Percentiles rank a stretch among this genome's conserved stretches.
Evolutionary conservation across 768 basidiomycete genomes (phyloP).

Genomic region (Pleurotus citrinopileatus): DNA sequence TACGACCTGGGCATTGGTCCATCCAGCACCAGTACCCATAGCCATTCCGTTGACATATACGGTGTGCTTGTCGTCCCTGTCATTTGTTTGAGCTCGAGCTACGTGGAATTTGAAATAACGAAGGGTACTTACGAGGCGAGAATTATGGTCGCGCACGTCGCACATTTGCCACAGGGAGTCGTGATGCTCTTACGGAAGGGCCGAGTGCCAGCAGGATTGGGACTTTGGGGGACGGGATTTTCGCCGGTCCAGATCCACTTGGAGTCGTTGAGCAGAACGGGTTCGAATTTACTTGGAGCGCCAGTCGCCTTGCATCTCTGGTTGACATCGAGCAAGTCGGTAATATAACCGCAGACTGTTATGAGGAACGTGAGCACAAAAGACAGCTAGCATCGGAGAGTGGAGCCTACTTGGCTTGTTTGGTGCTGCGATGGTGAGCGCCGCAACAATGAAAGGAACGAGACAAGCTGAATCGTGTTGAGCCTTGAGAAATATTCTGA

Average conservation of each 20-base stretch:
- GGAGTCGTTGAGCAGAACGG: background rate
- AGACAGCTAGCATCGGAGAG: no score
- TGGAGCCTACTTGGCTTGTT: no score
- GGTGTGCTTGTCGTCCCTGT: background rate
- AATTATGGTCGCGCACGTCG: background rate
- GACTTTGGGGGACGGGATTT: background rate
- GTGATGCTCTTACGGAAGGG: background rate
- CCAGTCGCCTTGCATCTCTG: background rate
- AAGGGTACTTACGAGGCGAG: background rate
- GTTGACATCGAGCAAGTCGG: background rate
- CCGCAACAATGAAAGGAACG: no score
- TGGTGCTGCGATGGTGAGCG: no score
- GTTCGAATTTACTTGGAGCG: background rate
- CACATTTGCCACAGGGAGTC: background rate
- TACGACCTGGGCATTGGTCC: no score
- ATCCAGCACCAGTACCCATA: background rate
- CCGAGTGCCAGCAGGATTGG: background rate
- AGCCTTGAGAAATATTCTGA: no score
- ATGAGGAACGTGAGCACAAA: no score
- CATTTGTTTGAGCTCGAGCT: no score
- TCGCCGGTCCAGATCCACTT: background rate
- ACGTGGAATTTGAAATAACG: background rate
- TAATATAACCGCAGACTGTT: background rate
- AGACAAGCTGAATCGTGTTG: no score
- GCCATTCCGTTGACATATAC: background rate